Conservation (phyloP, 2,329 filamentous ascomycete genomes). For the Esteya vermicola region DNA sequence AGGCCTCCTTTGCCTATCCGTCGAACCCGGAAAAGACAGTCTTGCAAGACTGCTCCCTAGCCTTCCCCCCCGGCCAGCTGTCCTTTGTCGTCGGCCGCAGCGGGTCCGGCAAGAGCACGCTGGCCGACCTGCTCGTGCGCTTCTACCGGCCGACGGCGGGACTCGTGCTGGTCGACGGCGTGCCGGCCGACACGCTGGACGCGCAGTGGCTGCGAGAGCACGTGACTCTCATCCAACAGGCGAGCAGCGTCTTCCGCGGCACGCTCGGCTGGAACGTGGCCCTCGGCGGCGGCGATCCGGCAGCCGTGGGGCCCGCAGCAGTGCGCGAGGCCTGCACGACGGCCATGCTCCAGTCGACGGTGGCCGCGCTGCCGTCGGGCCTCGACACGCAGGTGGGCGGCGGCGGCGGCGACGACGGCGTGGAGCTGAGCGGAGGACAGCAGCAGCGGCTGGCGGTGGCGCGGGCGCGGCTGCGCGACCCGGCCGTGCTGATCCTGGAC, state of each 20-base stretch:
- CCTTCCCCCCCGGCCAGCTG: conserved; percentile 56
- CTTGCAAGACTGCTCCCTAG: conserved; percentile 48
- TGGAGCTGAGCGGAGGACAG: conserved; percentile 70
- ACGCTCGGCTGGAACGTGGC: conserved; percentile 66
- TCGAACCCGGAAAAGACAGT: conserved; percentile 46
- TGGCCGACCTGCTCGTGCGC: conserved; percentile 64
- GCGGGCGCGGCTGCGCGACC: conserved; percentile 60
- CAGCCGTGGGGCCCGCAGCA: conserved; percentile 32
- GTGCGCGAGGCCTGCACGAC: conserved; percentile 50
- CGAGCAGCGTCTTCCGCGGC: conserved; percentile 68
- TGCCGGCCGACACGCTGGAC: conserved; percentile 46
- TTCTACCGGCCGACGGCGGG: conserved; percentile 60
- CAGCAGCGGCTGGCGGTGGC: conserved; percentile 70
- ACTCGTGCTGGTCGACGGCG: conserved; percentile 53
- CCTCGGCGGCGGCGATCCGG: conserved; percentile 37
- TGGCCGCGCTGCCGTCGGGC: conserved; percentile 53
- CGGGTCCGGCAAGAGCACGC: conserved; percentile 84
- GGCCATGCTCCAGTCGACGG: conserved; percentile 53
- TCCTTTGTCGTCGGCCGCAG: conserved; percentile 76
- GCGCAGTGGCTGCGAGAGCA: conserved; percentile 62
- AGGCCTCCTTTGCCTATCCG: conserved; percentile 78
- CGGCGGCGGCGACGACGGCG: conserved; percentile 34
- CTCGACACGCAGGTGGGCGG: conserved; percentile 58
- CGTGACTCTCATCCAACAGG: conserved; percentile 70
- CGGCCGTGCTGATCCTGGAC: conserved; percentile 71